Evolutionary conservation across 2,329 filamentous ascomycete genomes (phyloP).

Genomic region (Sporothrix globosa): DNA sequence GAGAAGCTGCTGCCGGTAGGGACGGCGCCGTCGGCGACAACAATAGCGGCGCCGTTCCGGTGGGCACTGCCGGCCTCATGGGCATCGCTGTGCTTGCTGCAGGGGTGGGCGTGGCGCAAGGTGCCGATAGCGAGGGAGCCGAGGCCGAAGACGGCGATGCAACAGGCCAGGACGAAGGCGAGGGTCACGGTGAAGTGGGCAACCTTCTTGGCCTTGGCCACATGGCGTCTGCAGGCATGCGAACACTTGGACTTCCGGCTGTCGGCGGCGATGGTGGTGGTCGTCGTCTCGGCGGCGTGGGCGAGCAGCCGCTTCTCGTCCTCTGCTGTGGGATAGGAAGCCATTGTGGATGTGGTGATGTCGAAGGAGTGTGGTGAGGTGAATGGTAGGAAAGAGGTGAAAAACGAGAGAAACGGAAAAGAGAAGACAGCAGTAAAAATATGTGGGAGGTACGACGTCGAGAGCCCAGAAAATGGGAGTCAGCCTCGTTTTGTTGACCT

Average conservation of each 20-base stretch:
- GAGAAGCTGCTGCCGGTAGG: slow-evolving; percentile 32
- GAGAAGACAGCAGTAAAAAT: neutral
- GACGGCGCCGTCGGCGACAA: neutral
- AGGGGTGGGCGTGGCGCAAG: neutral
- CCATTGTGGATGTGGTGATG: slow-evolving; percentile 23
- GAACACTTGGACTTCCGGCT: slow-evolving; percentile 16
- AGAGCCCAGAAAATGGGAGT: neutral
- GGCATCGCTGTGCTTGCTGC: slow-evolving; percentile 1
- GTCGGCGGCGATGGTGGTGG: slow-evolving; percentile 14
- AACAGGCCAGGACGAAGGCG: slow-evolving; percentile 17
- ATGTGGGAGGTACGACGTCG: neutral
- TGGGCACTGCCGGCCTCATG: neutral
- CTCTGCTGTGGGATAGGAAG: slow-evolving; percentile 28
- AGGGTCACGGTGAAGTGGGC: slow-evolving; percentile 23
- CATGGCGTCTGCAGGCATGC: slow-evolving; percentile 23
- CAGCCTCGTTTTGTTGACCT: slow-evolving; percentile 17
- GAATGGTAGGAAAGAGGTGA: neutral
- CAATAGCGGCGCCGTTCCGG: neutral
- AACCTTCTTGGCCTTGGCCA: slow-evolving; percentile 20
- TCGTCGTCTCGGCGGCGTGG: slow-evolving; percentile 27
- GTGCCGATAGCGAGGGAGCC: slow-evolving; percentile 21
- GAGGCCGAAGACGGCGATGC: slow-evolving; percentile 3
- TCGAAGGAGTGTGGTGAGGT: neutral
- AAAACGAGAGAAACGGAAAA: neutral
- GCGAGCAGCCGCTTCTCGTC: slow-evolving; percentile 34